A percentile compares a stretch with the other conserved stretches of the same genome.
Conservation (phyloP, 208 protist genomes). For the Leptomonas pyrrhocoris region DNA sequence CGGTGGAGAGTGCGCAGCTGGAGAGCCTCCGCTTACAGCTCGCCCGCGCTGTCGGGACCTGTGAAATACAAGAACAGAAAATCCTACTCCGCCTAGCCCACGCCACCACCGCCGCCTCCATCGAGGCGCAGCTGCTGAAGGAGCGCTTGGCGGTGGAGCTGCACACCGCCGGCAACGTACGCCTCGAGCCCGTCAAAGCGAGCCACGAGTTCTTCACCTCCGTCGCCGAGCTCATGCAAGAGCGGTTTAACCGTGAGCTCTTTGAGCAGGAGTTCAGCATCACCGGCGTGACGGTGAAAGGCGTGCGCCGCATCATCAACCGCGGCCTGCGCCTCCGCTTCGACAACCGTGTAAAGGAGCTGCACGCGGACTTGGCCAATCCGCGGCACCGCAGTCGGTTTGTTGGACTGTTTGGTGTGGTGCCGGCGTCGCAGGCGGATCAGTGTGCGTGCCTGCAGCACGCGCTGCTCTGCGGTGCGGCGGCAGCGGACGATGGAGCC, state of each 20-base stretch:
- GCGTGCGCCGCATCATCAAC: conserved; percentile 85
- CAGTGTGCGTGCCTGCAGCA: conserved; percentile 60
- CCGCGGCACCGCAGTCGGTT: conserved; percentile 60
- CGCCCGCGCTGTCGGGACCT: conserved; percentile 61
- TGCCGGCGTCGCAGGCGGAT: conserved; percentile 36
- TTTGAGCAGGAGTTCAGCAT: conserved; percentile 67
- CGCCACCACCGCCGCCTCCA: conserved; percentile 20
- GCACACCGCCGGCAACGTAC: conserved; percentile 90
- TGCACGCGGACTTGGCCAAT: conserved; percentile 82
- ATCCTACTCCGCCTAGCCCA: conserved; percentile 43
- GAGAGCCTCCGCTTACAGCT: conserved; percentile 40
- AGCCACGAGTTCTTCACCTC: conserved; percentile 66
- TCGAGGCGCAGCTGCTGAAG: conserved; percentile 44
- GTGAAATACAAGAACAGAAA: conserved; percentile 62
- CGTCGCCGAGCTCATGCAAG: conserved; percentile 63
- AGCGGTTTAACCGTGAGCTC: conserved; percentile 60
- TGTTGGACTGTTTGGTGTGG: conserved; percentile 82
- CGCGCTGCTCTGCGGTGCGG: conserved; percentile 35
- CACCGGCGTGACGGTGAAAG: conserved; percentile 56
- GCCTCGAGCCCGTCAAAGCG: conserved; percentile 72
- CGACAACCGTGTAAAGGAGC: conserved; percentile 69
- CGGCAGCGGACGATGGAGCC: background rate
- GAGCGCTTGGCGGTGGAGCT: conserved; percentile 83
- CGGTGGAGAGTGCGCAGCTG: conserved; percentile 15
- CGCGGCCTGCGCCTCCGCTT: conserved; percentile 82